Base-by-base conservation (phyloP, 164 flowering plant species). In the Piper betle region DNA sequence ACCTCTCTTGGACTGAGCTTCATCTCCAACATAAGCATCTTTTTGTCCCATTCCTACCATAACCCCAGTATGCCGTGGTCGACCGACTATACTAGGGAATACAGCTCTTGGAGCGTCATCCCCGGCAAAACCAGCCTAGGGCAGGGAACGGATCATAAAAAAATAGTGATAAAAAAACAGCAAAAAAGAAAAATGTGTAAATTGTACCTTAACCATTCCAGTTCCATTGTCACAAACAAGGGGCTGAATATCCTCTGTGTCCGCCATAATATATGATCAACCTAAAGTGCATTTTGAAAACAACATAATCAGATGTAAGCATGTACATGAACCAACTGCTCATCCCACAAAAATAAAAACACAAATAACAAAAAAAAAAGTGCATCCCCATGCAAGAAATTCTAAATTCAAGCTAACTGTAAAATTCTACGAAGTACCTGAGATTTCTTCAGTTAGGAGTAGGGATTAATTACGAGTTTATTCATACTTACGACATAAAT, bases 81-180 rank as follows among this genome's bases (percentile, higher is more conserved):
- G 75, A 7, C 84, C 84, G 33, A 81, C 85, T 62, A 81, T 81
- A 68, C 86, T 80, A 58, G 86, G 86, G 60, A 83, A 83, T 64
- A 83, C 85, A 39, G 85, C 87, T 73, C 87, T 78, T 62, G 85
- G 87, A 67, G 87, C 87, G 79, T 83, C 87, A 72, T 83, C 83
- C 58, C 87, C 87, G 61, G 84, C 87, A 75, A 82, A 82, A 60
- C 87, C 87, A 66, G 87, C 87, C 87, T 80, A 16, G 57, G 18
- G 40, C 37, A 55, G 33, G 39, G 40, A 54, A 60, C 1, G 17
- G 18, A 54, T 6, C 20, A 18, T 16, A 25, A 54, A 16, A 8
- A 54, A 20, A 2, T 18, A 18, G 18, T 54, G 11, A 54, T 10
- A 25, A 25, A 25, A 25, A 25, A 2, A 25, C 33, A 25, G 33